These are phyloP conservation scores for Leishmania tarentolae DNA, from an alignment of 208 protist species.

Conservation along the genomic window DNA sequence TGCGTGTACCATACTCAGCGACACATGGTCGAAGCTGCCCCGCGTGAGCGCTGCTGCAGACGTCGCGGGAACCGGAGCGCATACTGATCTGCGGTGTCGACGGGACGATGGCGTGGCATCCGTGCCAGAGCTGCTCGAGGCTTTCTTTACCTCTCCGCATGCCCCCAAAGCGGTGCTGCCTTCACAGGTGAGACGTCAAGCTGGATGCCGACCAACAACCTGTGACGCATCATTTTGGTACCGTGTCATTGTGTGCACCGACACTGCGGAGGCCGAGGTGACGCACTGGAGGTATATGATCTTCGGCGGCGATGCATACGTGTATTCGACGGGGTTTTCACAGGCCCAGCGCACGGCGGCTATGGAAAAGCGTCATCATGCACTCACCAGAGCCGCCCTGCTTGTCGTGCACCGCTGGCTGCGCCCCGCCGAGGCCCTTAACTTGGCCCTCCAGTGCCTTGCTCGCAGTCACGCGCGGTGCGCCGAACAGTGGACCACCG, in stretches of 20 bases:
- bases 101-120: constrained; percentile 2
- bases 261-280: not conserved
- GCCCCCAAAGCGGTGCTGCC: constrained; percentile 1
- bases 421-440: not conserved
- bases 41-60: not conserved
- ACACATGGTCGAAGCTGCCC: constrained; percentile 4
- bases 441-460: constrained; percentile 1
- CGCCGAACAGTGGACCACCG: constrained; percentile 10
- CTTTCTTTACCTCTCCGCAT: constrained; percentile 13
- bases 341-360: not conserved
- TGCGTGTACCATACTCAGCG: constrained; percentile 4
- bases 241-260: not conserved
- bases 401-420: constrained; percentile 11
- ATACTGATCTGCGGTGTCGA: not conserved
- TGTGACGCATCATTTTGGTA: constrained; percentile 3
- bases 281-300: constrained; percentile 9
- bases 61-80: not conserved
- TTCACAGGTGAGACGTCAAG: not conserved
- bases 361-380: not conserved
- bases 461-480: constrained; percentile 20
- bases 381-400: constrained; percentile 6
- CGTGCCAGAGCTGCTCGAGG: constrained; percentile 9
- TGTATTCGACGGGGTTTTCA: not conserved
- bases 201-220: not conserved
- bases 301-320: not conserved